Evolutionary conservation across 768 basidiomycete species (phyloP).

Genomic region (Suillus americanus): DNA sequence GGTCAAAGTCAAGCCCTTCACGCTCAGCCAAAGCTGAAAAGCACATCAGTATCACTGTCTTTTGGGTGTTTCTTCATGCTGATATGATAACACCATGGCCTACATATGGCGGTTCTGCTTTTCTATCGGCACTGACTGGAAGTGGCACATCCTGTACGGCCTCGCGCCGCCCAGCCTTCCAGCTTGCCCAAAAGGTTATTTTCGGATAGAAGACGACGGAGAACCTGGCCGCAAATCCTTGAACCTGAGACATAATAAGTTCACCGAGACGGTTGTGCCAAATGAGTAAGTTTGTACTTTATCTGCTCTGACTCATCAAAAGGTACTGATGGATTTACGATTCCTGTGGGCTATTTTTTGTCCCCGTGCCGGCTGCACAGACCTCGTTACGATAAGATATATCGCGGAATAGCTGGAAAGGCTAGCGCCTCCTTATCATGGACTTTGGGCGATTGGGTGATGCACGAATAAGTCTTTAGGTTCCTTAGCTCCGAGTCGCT

Average conservation of each 20-base stretch:
- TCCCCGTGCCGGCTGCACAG: neutral
- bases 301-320: neutral
- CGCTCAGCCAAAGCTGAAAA: neutral
- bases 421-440: accelerated
- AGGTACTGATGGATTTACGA: neutral
- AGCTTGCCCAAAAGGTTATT: neutral
- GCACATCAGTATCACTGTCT: neutral
- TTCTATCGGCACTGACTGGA: neutral
- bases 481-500: neutral
- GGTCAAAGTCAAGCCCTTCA: neutral
- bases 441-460: neutral
- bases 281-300: neutral
- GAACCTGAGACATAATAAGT: neutral
- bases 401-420: neutral
- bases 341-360: neutral
- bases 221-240: neutral
- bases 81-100: neutral
- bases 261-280: neutral
- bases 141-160: too few species aligned
- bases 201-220: neutral
- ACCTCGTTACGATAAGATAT: neutral
- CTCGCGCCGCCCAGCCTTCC: neutral
- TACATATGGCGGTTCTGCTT: neutral
- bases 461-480: neutral
- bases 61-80: neutral